Evolutionary conservation across 495 filamentous ascomycete genomes (phyloP), one percentile per base, ranked within the genome.

Genomic region (Annulohypoxylon nitens): DNA sequence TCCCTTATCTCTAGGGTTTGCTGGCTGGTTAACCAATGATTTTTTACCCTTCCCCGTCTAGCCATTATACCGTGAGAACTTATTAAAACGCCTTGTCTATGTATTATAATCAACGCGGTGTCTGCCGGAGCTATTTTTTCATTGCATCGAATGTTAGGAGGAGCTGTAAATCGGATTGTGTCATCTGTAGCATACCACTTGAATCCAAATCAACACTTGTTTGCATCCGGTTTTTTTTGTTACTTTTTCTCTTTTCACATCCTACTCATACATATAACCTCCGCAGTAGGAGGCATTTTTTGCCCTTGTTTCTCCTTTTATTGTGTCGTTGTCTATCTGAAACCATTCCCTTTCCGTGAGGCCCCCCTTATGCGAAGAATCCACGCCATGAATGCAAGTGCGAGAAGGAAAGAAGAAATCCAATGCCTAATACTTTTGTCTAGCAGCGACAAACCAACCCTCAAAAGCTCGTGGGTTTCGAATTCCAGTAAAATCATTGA

Each of bases 301-400:
- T 12, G 34, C 61, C 75, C 77, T 77, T 73, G 63, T 64, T 77
- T 76, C 71, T 74, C 54, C 68, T 70, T 76, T 75, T 70, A 69
- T 59, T 75, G 74, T 75, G 51, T 74, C 63, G 61, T 75, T 54
- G 77, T 79, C 77, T 79, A 79, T 76, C 62, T 69, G 67, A 51
- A 65, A 72, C 64, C 50, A 36, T 76, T 69, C 51, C 77, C 67
- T 36, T 74, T 51, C 73, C 75, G 26, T 69, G 60, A 69, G 51
- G 61, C 54, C 71, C 69, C 73, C 75, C 39, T 70, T 71, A 74
- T 77, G 72, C 69, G 72, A 76, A 65, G 67, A 70, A 65, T 50
- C 75, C 73, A 74, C 70, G 75, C 73, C 77, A 48, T 48, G 65
- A 65, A 76, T 77, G 77, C 70, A 79, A 72, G 67, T 77, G 75